Conservation (phyloP, 345 rosid genomes). For the Citrus cavaleriei region DNA sequence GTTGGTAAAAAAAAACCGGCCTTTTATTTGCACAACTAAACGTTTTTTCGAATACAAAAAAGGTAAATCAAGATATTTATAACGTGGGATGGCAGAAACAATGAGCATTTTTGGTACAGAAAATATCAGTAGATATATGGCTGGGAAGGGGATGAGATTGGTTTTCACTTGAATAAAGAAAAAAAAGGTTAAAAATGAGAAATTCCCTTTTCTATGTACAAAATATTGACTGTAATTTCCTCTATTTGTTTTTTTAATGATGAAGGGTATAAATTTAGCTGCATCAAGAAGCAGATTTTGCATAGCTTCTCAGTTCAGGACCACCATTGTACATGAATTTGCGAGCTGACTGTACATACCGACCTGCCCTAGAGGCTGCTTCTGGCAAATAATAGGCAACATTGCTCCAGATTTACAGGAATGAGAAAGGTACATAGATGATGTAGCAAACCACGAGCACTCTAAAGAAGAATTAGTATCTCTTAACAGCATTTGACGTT, state of each 20-base stretch:
- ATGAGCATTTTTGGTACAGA: not conserved
- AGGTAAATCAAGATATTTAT: not conserved
- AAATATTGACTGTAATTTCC: not conserved
- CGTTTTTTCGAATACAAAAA: too few species aligned
- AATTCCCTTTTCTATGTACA: not conserved
- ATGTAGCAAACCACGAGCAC: slow-evolving; percentile 24
- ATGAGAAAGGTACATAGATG: slow-evolving; percentile 33
- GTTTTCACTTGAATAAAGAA: not conserved
- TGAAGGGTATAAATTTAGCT: not conserved
- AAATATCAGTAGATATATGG: not conserved
- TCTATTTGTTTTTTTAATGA: not conserved
- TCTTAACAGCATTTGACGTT: slow-evolving; percentile 23
- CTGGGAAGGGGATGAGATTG: too few species aligned
- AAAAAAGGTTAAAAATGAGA: not conserved
- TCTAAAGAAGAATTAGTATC: slow-evolving; percentile 26
- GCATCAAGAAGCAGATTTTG: not conserved
- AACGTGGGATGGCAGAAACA: not conserved
- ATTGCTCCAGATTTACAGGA: slow-evolving; percentile 48
- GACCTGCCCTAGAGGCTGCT: slow-evolving; percentile 49
- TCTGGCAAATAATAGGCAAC: slow-evolving; percentile 43
- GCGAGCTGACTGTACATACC: slow-evolving; percentile 48
- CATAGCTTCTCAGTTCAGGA: slow-evolving; percentile 33
- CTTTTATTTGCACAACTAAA: too few species aligned
- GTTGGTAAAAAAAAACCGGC: too few species aligned
- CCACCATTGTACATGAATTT: slow-evolving; percentile 43